phyloP scores from a whole-genome alignment of 2,329 filamentous ascomycete species.

The Zopfia rhizophila region DNA sequence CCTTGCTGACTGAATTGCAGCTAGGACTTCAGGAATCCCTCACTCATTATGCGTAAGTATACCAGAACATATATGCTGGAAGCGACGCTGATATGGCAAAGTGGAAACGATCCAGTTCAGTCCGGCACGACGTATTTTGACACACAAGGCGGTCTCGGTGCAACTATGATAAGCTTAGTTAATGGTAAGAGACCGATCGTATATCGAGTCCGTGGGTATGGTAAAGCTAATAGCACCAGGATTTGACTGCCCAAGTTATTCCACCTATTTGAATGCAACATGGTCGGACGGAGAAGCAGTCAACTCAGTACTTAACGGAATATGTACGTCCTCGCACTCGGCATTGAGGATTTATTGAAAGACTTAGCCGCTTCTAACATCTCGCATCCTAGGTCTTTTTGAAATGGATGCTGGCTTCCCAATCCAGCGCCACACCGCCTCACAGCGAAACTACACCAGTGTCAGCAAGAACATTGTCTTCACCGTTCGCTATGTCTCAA shows the following conservation, averaged over 20 bases:
- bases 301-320: slow-evolving; percentile 58
- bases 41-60: slow-evolving; percentile 64
- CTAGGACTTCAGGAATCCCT: slow-evolving; percentile 66
- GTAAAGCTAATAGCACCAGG: too few species aligned
- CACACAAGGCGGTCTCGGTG: slow-evolving; percentile 60
- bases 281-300: slow-evolving; percentile 59
- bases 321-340: too few species aligned
- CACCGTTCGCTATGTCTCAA: slow-evolving; percentile 59
- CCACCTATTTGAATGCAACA: slow-evolving; percentile 62
- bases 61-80: too few species aligned
- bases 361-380: too few species aligned
- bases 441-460: slow-evolving; percentile 35
- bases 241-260: slow-evolving; percentile 64
- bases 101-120: slow-evolving; percentile 60
- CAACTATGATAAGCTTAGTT: slow-evolving; percentile 55
- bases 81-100: too few species aligned
- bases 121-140: slow-evolving; percentile 61
- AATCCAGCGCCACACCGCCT: slow-evolving; percentile 42
- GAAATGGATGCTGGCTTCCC: slow-evolving; percentile 40
- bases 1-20: too few species aligned
- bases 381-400: too few species aligned
- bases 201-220: too few species aligned
- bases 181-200: too few species aligned
- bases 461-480: slow-evolving; percentile 51
- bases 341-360: too few species aligned